These are phyloP conservation scores for Sistotremastrum niveocremeum DNA, from an alignment of 768 basidiomycete species.

Conservation along the genomic window DNA sequence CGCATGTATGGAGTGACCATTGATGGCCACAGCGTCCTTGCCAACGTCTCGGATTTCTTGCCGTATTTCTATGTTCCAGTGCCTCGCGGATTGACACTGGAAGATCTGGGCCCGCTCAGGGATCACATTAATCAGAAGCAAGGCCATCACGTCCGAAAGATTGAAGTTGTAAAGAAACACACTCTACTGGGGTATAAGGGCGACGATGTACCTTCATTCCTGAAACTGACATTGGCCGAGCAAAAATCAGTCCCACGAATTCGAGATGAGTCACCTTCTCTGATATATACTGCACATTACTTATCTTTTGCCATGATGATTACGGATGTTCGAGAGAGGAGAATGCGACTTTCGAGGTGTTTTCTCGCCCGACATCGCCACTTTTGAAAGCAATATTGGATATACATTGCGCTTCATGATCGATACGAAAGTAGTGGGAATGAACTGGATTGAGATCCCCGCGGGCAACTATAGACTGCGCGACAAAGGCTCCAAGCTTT, in stretches of 20 bases:
- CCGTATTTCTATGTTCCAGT: constrained; percentile 91
- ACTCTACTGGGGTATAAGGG: constrained; percentile 85
- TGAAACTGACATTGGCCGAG: constrained; percentile 69
- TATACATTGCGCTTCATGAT: constrained; percentile 96
- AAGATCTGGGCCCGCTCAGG: constrained; percentile 53
- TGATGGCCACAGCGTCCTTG: constrained; percentile 83
- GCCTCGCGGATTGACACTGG: constrained; percentile 66
- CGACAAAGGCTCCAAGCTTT: constrained; percentile 43
- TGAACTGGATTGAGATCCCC: constrained; percentile 98
- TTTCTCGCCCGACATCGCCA: constrained; percentile 40
- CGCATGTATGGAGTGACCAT: constrained; percentile 88
- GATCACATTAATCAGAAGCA: constrained; percentile 61
- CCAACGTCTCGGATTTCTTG: constrained; percentile 65
- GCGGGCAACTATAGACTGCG: constrained; percentile 65
- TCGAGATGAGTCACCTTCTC: constrained; percentile 57
- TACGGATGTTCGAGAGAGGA: constrained; percentile 55
- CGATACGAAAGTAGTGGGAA: constrained; percentile 90
- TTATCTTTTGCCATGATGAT: constrained; percentile 21
- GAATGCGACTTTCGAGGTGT: constrained; percentile 55
- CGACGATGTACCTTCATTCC: constrained; percentile 63
- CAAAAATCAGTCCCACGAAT: constrained; percentile 74
- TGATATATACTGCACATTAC: constrained; percentile 20
- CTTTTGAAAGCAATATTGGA: constrained; percentile 89
- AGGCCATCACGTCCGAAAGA: constrained; percentile 28
- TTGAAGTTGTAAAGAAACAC: constrained; percentile 51